Base-by-base conservation (phyloP, 225 moss, liverwort and hornwort genomes). In the Straminergon stramineum region DNA sequence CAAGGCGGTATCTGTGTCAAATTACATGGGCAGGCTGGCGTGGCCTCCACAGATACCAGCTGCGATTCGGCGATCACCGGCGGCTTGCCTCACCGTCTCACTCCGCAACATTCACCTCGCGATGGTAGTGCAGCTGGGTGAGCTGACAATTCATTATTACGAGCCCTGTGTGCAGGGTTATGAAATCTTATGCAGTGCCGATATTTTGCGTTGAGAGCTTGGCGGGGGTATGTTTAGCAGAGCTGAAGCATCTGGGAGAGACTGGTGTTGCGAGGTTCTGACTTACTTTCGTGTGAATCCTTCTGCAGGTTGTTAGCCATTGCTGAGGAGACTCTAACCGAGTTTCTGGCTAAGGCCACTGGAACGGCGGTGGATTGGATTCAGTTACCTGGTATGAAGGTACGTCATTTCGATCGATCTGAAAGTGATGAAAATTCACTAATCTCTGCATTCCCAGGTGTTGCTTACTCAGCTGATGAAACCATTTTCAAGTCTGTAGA, bases 301-400 rank as follows among this genome's bases (percentile, higher is more conserved):
- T 13, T 80, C 39, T 91, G 88, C 94, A 99, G 99, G 92, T 93
- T 97, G 92, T 94, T 99, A 91, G 93, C 97, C 69, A 95, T 97
- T 89, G 99, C 99, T 87, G 99, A 99, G 93, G 99, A 99, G 87
- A 97, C 99, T 79, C 93, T 99, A 86, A 96, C 96, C 82, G 99
- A 97, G 91, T 99, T 99, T 95, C 92, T 99, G 91, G 97, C 94
- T 41, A 99, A 99, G 91, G 99, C 99, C 91, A 99, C 99, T 86
- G 99, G 99, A 93, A 99, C 97, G 89, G 99, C 97, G 94, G 95
- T 99, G 92, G 99, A 99, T 95, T 99, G 99, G 99, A 99, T 99
- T 94, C 96, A 96, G 95, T 95, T 99, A 96, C 99, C 99, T 96
- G 99, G 99, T 97, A 99, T 99, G 99, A 99, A 99, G 99, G 99